phyloP scores from a whole-genome alignment of 306 rosid genomes.

The Adenanthera pavonina region DNA sequence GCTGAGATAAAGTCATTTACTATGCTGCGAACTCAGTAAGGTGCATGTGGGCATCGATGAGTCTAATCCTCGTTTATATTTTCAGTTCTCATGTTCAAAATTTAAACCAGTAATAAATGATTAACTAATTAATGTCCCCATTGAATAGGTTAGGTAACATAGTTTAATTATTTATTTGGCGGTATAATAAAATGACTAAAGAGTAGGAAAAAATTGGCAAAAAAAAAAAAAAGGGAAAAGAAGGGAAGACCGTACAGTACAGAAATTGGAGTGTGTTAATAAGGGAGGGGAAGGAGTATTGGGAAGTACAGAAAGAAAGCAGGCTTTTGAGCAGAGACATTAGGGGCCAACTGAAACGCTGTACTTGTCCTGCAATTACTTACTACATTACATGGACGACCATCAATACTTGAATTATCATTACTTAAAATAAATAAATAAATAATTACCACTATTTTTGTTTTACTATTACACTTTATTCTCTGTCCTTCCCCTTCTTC shows the following conservation, averaged over 20 bases:
- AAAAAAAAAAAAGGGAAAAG: background rate
- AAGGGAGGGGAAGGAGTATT: background rate
- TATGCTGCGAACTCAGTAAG: background rate
- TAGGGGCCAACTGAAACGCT: background rate
- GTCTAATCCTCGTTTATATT: background rate
- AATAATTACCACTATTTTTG: too few species aligned
- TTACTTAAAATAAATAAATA: too few species aligned
- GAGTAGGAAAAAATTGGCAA: too few species aligned
- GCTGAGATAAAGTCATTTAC: conserved; percentile 12
- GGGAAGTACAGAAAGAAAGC: conserved; percentile 4
- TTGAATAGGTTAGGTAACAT: too few species aligned
- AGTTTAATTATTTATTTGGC: too few species aligned
- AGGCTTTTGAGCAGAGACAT: conserved; percentile 7
- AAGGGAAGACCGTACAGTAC: background rate
- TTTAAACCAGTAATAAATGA: too few species aligned
- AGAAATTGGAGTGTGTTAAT: background rate
- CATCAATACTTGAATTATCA: too few species aligned
- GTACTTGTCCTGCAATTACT: conserved; percentile 37
- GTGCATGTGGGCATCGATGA: background rate
- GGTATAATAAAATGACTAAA: too few species aligned
- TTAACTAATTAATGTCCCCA: too few species aligned
- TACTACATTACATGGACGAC: conserved; percentile 18
- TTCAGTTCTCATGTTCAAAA: background rate
- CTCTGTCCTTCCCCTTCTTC: too few species aligned
- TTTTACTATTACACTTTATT: too few species aligned